Evolutionary conservation across 2,329 filamentous ascomycete genomes (phyloP), one percentile per base, ranked within the genome.

Genomic region (Trichophyton simii): DNA sequence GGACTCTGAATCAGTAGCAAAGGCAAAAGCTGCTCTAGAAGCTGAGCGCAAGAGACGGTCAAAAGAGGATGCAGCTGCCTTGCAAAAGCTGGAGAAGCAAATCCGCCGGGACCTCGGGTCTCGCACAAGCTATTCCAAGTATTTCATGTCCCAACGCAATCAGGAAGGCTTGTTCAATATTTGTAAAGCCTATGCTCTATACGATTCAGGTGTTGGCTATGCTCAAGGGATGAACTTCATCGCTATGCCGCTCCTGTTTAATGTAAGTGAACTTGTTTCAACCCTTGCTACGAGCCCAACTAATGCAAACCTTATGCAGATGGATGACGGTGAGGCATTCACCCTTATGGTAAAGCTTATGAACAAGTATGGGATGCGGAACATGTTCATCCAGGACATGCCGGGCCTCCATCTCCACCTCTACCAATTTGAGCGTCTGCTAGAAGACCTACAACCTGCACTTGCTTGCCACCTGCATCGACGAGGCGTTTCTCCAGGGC

Each of bases 181-280:
- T 41, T 99, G 94, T 78, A 99, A 97, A 75, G 91, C 94, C 1
- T 99, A 99, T 75, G 94, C 94, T 13, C 79, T 99, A 34, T 97
- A 91, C 68, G 94, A 99, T 69, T 91, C 96, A 69, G 87, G 82
- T 6, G 94, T 99, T 41, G 92, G 94, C 36, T 99, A 99, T 73
- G 92, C 95, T 0, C 94, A 99, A 74, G 94, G 94, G 71, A 96
- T 99, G 88, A 99, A 97, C 72, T 99, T 99, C 70, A 84, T 99
- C 63, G 88, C 91, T 57, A 97, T 97, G 91, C 94, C 95, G 25
- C 75, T 99, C 18, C 79, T 99, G 0, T 96, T 99, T 77, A 97
- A 96, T 72, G 86, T 88, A 76, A 79, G 85, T 28, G 28, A 9
- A 4, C 15, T 9, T 25, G 15, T 50, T 38, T 38, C 11, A 59